phyloP scores from a whole-genome alignment of 371 early-diverging fungal species.

The Sporodiniella umbellata region DNA sequence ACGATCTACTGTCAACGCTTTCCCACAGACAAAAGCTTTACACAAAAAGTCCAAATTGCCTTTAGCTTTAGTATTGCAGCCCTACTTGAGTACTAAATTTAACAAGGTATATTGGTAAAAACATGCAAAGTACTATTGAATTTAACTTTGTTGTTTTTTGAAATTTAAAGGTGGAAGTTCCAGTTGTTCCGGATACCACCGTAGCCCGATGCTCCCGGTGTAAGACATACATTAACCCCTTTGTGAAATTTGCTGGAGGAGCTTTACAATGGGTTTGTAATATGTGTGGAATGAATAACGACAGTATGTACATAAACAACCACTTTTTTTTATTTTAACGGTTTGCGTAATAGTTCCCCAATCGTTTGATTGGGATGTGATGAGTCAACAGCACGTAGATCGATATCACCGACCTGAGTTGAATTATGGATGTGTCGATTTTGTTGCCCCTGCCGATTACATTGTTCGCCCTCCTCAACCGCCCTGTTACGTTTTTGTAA shows the following conservation, averaged over 20 bases:
- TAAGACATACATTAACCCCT: slow-evolving; percentile 86
- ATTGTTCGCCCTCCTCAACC: slow-evolving; percentile 85
- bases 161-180: slow-evolving; percentile 62
- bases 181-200: slow-evolving; percentile 63
- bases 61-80: slow-evolving; percentile 70
- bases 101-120: too few relatives aligned
- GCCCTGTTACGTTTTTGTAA: slow-evolving; percentile 78
- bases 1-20: slow-evolving; percentile 71
- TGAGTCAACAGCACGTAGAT: slow-evolving; percentile 60
- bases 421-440: slow-evolving; percentile 74
- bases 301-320: too few relatives aligned
- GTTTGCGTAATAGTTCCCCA: slow-evolving; percentile 52
- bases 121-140: too few relatives aligned
- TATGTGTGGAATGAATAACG: slow-evolving; percentile 77
- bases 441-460: slow-evolving; percentile 79
- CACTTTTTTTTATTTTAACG: not conserved
- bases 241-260: slow-evolving; percentile 75
- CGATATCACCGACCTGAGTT: slow-evolving; percentile 73
- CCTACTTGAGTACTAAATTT: slow-evolving; percentile 49
- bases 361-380: slow-evolving; percentile 76
- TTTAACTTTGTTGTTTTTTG: too few relatives aligned
- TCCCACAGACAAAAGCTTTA: slow-evolving; percentile 63
- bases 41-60: slow-evolving; percentile 74
- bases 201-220: slow-evolving; percentile 84
- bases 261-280: slow-evolving; percentile 84